Evolutionary conservation across 2,329 filamentous ascomycete genomes (phyloP).

Genomic region (Calcarisporium arbuscula): DNA sequence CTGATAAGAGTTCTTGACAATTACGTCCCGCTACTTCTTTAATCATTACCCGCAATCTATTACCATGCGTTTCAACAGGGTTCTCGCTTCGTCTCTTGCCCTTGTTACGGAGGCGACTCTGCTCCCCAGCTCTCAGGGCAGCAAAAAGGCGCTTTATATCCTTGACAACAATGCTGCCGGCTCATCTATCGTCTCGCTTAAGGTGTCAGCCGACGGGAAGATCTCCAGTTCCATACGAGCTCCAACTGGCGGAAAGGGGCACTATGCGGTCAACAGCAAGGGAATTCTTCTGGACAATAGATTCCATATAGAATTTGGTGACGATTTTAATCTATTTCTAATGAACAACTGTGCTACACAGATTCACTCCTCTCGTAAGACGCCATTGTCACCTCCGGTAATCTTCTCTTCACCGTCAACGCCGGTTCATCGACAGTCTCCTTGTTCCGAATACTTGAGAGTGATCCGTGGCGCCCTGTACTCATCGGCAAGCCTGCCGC

Average conservation of each 20-base stretch:
- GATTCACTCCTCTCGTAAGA: conserved; percentile 7
- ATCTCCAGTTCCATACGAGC: neutral
- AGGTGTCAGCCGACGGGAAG: neutral
- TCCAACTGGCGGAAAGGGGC: neutral
- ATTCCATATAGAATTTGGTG: too few species aligned
- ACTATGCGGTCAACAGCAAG: too few species aligned
- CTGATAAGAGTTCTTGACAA: too few species aligned
- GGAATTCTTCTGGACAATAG: too few species aligned
- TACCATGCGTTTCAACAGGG: too few species aligned
- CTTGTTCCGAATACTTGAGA: conserved; percentile 2
- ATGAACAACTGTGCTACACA: too few species aligned
- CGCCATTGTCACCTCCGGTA: conserved; percentile 3
- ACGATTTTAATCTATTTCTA: too few species aligned
- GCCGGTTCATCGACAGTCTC: conserved; percentile 6
- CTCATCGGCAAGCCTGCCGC: conserved; percentile 1
- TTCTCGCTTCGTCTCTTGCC: too few species aligned
- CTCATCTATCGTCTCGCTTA: conserved; percentile 2
- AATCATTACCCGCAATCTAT: too few species aligned
- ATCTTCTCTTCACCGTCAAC: conserved; percentile 8
- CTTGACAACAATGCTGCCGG: conserved; percentile 5
- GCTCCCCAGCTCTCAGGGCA: neutral
- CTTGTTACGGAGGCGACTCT: too few species aligned
- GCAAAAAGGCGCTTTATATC: conserved; percentile 2
- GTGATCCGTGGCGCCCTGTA: conserved; percentile 1
- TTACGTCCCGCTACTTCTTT: too few species aligned